Conservation (phyloP, 805 yeast genomes). For the Saturnispora besseyi region DNA sequence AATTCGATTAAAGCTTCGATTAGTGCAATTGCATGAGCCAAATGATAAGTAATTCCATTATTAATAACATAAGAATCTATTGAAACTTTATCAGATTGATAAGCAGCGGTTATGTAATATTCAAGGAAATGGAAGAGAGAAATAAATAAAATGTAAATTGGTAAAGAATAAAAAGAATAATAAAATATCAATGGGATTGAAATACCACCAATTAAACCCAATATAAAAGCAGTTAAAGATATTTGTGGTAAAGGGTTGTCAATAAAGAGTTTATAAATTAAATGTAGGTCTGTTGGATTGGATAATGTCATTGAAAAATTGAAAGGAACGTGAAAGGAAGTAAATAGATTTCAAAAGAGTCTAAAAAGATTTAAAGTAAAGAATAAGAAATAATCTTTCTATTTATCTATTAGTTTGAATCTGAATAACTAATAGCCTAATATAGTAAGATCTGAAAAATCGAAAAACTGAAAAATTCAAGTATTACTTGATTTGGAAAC, state of each 20-base stretch:
- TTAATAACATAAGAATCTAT: constrained; percentile 61
- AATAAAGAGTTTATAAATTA: not conserved
- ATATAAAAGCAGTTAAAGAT: constrained; percentile 33
- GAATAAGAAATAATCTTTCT: no score
- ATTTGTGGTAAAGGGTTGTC: constrained; percentile 35
- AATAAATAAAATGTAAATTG: constrained; percentile 42
- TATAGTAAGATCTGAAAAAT: no score
- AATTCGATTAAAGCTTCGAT: constrained; percentile 40
- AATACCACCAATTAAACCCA: constrained; percentile 38
- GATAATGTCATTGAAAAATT: not conserved
- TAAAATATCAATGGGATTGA: constrained; percentile 25
- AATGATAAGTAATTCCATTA: constrained; percentile 50
- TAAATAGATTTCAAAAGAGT: no score
- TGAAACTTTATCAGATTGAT: constrained; percentile 56
- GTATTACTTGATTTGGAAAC: not conserved
- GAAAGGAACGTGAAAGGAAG: no score
- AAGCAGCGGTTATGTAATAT: constrained; percentile 69
- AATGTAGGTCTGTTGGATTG: not conserved
- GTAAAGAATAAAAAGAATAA: constrained; percentile 23
- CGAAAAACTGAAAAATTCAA: no score
- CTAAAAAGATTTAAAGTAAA: no score
- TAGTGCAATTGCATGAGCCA: constrained; percentile 50
- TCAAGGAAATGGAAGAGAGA: constrained; percentile 73
- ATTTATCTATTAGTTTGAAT: no score
- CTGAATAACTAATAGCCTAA: no score